Evolutionary conservation across 2,329 filamentous ascomycete genomes (phyloP), one percentile per base, ranked within the genome.

Genomic region (Akanthomyces lecanii): DNA sequence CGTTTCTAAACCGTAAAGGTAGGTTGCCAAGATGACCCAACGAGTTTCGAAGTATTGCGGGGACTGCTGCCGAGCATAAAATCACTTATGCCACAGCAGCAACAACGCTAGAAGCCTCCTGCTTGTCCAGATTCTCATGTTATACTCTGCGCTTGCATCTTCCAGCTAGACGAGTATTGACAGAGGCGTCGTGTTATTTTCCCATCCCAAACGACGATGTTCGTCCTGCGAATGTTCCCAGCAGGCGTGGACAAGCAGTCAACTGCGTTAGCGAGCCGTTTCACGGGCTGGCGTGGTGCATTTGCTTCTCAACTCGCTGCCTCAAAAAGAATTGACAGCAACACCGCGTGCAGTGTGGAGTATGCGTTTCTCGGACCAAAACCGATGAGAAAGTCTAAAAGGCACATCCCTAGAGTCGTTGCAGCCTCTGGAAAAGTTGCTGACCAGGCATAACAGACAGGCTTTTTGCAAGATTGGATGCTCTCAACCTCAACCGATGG

Each of bases 371-470:
- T 65, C 63, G 23, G 8, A 55, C 42, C 55, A 61, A 40, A 42
- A 56, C 47, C 63, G 53, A 64, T 61, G 58, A 64, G 58, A 62
- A 21, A 47, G 38, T 58, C 45, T 11, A 42, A 1, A n/a, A 59
- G 62, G 62, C 62, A 50, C 62, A 60, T 60, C 56, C 5, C 38
- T 63, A 3, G 14, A 23, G 56, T 64, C 63, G 36, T 56, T 55
- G 63, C 51, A 45, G 47, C 47, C 50, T 53, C 58, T 56, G 42
- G 5, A 38, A 53, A 52, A n/a, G 64, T 70, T 77, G 82, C 82
- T 84, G 83, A 81, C 80, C 81, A 84, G 81, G 81, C 81, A 70
- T 62, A 23, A 67, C 62, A 65, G 52, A 56, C 58, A 56, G 57
- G 51, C 57, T 50, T 52, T n/a, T 53, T 40, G 53, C 57, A 50